phyloP scores from a whole-genome alignment of 164 flowering plant genomes.

The Macadamia tetraphylla region DNA sequence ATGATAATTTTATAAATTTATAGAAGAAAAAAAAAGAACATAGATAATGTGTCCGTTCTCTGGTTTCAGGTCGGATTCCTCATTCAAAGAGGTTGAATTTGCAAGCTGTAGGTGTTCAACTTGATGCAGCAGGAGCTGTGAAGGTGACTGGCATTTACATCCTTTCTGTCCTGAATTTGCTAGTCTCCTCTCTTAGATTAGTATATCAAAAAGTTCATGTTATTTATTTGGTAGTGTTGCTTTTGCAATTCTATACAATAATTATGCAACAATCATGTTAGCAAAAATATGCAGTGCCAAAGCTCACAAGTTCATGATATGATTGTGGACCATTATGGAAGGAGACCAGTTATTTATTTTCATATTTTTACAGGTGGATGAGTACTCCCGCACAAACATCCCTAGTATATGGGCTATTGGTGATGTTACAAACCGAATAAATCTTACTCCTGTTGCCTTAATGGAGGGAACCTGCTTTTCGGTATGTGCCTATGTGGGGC shows the following conservation, averaged over 20 bases:
- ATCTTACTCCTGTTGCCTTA: slow-evolving; percentile 87
- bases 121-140: slow-evolving; percentile 76
- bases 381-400: slow-evolving; percentile 69
- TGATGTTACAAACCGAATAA: slow-evolving; percentile 87
- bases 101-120: slow-evolving; percentile 79
- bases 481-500: slow-evolving; percentile 14
- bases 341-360: not conserved
- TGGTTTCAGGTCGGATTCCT: slow-evolving; percentile 67
- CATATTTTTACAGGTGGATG: slow-evolving; percentile 61
- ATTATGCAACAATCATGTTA: slow-evolving; percentile 1
- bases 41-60: not conserved
- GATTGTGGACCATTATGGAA: slow-evolving; percentile 2
- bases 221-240: not conserved
- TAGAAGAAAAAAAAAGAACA: too few relatives aligned
- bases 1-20: too few relatives aligned
- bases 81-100: slow-evolving; percentile 87
- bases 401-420: slow-evolving; percentile 98
- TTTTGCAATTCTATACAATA: not conserved
- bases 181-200: not conserved
- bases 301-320: not conserved
- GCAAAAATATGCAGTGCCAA: not conserved
- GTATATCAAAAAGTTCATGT: not conserved
- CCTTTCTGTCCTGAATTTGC: not conserved
- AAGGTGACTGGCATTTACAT: slow-evolving; percentile 45
- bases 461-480: slow-evolving; percentile 67